Base-by-base conservation (phyloP, 1,284 basidiomycete genomes). In the Cryptococcus sp. region DNA sequence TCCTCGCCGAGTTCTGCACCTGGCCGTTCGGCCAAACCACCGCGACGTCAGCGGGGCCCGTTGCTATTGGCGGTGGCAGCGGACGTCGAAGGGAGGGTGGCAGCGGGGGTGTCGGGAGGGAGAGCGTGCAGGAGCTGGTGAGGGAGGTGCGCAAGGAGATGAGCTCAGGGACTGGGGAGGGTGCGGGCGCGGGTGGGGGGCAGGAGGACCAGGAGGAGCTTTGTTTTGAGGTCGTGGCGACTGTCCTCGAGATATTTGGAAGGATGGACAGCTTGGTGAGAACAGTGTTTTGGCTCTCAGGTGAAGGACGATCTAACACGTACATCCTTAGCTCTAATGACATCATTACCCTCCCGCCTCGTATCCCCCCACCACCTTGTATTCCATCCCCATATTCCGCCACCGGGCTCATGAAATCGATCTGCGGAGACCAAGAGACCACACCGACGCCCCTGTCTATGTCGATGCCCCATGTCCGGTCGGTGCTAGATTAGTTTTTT, bases 181-280 rank as follows among this genome's bases (percentile, higher is more conserved):
- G 65, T 39, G 71, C 84, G 81, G 63, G 80, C 85, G 49, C 81
- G 80, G 70, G 87, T 84, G 77, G 89, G 82, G 62, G 85, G 80
- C 74, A 84, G 81, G 82, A 83, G 61, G 77, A 80, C 36, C 79
- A 84, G 59, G 85, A 87, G 65, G 93, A 97, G 74, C 76, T 87
- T 50, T 86, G 86, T 53, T 88, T 94, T 61, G 93, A 97, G 80
- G 82, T 95, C 53, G 80, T 96, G 16, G 89, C 90, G 4, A 91
- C 89, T 0, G 91, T 95, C 44, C 78, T 96, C 61, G 91, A 94
- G 79, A 91, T 95, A 50, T 83, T 94, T 64, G 87, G 87, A 56
- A 87, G 89, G 71, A 82, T 94, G 75, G 91, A 94, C 79, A 91
- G 88, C 62, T 76, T 93, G 71, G 76, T 87, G 67, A 67, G 71